phyloP scores from a whole-genome alignment of 805 yeast genomes.

The Barnettozyma siamensis region DNA sequence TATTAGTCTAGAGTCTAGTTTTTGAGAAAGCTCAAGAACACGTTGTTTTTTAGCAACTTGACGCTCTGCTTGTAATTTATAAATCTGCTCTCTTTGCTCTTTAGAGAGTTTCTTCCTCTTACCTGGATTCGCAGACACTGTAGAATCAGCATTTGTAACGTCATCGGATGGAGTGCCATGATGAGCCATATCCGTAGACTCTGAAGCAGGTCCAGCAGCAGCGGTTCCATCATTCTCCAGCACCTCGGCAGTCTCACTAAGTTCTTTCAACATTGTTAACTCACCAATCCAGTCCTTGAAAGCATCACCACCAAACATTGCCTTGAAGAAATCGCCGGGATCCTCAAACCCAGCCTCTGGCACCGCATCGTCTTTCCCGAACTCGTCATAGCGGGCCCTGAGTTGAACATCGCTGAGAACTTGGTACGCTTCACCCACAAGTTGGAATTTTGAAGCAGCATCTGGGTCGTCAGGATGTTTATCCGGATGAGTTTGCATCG shows the following conservation, averaged over 20 bases:
- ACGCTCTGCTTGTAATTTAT: constrained; percentile 48
- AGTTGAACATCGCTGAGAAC: constrained; percentile 69
- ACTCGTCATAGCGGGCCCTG: constrained; percentile 72
- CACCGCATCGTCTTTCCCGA: constrained; percentile 72
- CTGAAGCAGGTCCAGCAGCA: too few species aligned
- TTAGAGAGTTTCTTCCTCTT: constrained; percentile 22
- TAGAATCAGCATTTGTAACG: neutral
- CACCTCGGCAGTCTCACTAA: constrained; percentile 51
- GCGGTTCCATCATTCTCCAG: constrained; percentile 22
- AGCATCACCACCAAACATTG: constrained; percentile 80
- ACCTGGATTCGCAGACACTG: too few species aligned
- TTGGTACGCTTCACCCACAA: constrained; percentile 62
- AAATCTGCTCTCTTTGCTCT: constrained; percentile 45
- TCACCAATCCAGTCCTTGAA: constrained; percentile 79
- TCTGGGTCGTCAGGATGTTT: constrained; percentile 92
- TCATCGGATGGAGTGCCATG: neutral
- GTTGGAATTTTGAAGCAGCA: constrained; percentile 86
- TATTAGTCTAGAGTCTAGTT: constrained; percentile 43
- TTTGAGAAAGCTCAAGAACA: constrained; percentile 43
- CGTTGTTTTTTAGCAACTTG: constrained; percentile 44
- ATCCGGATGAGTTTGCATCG: constrained; percentile 90
- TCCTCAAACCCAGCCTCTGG: constrained; percentile 76
- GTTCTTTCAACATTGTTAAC: constrained; percentile 58
- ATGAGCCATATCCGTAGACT: neutral
- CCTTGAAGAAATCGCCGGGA: constrained; percentile 77